Evolutionary conservation across 129 eudicot species (phyloP), one percentile per base, ranked within the genome.

Genomic region (Tagetes erecta): DNA sequence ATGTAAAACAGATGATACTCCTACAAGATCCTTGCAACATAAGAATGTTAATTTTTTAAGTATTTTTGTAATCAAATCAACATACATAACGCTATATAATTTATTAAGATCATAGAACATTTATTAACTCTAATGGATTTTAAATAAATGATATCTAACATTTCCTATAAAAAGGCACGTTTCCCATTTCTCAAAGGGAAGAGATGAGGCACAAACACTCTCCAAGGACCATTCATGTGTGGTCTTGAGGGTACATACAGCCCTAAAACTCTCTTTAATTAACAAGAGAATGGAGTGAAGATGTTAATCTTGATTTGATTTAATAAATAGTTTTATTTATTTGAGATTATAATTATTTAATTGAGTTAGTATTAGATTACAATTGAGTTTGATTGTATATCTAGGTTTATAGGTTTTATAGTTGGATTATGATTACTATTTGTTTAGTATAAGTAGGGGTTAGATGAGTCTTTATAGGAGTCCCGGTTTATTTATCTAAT

Each of bases 181-280:
- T 27, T 63, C 37, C 78, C 58, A 72, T 72, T 59, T 42, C 20
- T 41, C 77, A 6, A 72, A 42, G 67, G 55, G 12, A 41, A 20
- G 44, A 45, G 52, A 42, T 58, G 68, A 45, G 68, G 10, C 33
- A 45, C 78, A 73, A 57, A 44, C 78, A 46, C 70, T 59, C 70
- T 67, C 60, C 77, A 72, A 72, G 65, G 68, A 10, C 68, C 55
- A 42, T 39, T 12, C 47, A 12, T 74, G 78, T 74, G 62, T 71
- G 62, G 47, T 74, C 38, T 74, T 62, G 27, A 62, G 78, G 78
- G 49, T 30, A 45, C 70, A 73, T 33, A 58, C 4, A 44, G 33
- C 33, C 68, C 35, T 59, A 47, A 52, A 71, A 55, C 39, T 8
- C 55, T 41, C 76, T 71, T 27, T 14, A 13, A 50, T 39, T 20